Evolutionary conservation across 495 filamentous ascomycete genomes (phyloP).

Genomic region (Pyrenula massariospora): DNA sequence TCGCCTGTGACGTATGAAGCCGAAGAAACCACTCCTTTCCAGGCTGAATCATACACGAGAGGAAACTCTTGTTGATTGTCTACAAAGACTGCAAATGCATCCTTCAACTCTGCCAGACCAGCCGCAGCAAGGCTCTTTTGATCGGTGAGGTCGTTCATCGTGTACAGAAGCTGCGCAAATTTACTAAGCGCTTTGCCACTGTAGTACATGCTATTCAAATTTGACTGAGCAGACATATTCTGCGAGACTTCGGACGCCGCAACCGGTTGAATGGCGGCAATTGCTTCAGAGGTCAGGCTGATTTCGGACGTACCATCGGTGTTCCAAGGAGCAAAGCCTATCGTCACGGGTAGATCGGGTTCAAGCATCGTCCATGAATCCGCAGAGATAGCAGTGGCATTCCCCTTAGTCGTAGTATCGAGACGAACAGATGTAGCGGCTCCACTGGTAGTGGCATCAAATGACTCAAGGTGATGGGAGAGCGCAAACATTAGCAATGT

Average conservation of each 20-base stretch:
- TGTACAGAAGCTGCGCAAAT: constrained; percentile 64
- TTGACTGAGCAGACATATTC: constrained; percentile 56
- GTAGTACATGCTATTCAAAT: constrained; percentile 89
- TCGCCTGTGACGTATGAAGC: constrained; percentile 69
- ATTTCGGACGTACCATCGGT: constrained; percentile 35
- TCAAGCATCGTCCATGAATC: constrained; percentile 77
- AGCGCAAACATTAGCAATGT: constrained; percentile 76
- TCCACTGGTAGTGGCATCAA: constrained; percentile 44
- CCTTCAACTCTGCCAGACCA: constrained; percentile 58
- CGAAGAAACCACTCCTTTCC: constrained; percentile 78
- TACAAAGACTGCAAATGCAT: constrained; percentile 63
- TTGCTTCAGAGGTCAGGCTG: constrained; percentile 37
- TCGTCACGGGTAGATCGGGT: constrained; percentile 52
- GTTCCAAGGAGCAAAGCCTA: constrained; percentile 69
- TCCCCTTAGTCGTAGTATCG: constrained; percentile 78
- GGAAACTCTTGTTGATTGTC: constrained; percentile 67
- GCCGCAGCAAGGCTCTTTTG: constrained; percentile 45
- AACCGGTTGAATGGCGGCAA: constrained; percentile 40
- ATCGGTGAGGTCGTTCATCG: constrained; percentile 51
- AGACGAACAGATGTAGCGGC: constrained; percentile 49
- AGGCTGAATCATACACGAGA: constrained; percentile 69
- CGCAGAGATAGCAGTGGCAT: constrained; percentile 57
- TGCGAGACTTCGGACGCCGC: constrained; percentile 58
- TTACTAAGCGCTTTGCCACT: constrained; percentile 88
- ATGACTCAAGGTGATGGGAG: constrained; percentile 73